Base-by-base conservation (phyloP, 495 filamentous ascomycete genomes). In the Penicillium fimorum region DNA sequence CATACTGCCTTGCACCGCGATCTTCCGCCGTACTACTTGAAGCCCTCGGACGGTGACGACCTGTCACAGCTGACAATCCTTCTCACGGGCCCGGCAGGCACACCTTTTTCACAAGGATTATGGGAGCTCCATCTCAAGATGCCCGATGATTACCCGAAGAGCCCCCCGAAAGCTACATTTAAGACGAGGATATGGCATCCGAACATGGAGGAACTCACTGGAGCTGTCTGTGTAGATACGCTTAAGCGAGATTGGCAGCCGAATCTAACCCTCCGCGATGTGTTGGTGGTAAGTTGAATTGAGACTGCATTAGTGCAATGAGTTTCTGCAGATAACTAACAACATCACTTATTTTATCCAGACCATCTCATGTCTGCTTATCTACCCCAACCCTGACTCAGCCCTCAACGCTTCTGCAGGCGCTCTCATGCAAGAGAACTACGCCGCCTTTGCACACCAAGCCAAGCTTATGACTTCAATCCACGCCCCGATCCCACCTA, bases 331-430 rank as follows among this genome's bases (percentile, higher is more conserved):
- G 25, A 13, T 20, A 17, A 35, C 55, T 63, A 45, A 62, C 40
- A 13, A n/a, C 4, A 32, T 12, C 29, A 30, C 9, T 32, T 15
- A 2, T 6, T 33, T 44, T 15, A n/a, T 24, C 27, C 44, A 82
- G 80, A 88, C 85, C 0, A 88, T 90, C 40, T 82, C 79, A 4
- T 90, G 87, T 69, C 76, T 90, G 35, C 75, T 90, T n/a, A 85
- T 90, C 48, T 78, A 86, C 47, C 87, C 87, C 7, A 90, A 89
- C 61, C 86, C 86, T 2, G 85, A 85, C 57, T 88, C 84, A 35
- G 84, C 86, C 11, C 75, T 90, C 41, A 90, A 90, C 62, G 82
- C 83, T 12, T 75, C 78, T 13, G 84, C 87, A 6, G 86, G 86
- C 5, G 75, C 78, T 17, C 61, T 89, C 47, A 74, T 87, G 2